These are phyloP conservation scores for Cyclostephanos invisitatus DNA, from an alignment of 108 stramenopile genomes.

Conservation along the genomic window DNA sequence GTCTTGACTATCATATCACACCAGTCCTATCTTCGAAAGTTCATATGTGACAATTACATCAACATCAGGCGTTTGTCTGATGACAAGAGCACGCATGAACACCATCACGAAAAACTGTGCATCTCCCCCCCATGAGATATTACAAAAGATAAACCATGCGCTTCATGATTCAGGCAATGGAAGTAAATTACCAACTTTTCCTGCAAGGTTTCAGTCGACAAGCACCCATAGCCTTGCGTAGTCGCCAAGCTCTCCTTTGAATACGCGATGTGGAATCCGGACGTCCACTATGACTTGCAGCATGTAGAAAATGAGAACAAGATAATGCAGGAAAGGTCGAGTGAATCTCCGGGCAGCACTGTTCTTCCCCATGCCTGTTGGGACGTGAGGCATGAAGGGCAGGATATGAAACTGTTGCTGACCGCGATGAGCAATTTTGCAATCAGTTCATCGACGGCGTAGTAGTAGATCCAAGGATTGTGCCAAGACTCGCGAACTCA, in stretches of 20 bases:
- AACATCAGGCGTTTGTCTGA: background rate
- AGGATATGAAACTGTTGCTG: slow-evolving; percentile 54
- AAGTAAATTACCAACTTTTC: slow-evolving; percentile 39
- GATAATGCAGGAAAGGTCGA: slow-evolving; percentile 29
- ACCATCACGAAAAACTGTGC: slow-evolving; percentile 14
- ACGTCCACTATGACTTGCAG: slow-evolving; percentile 28
- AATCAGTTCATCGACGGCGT: slow-evolving; percentile 55
- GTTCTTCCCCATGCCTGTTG: slow-evolving; percentile 17
- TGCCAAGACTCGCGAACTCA: slow-evolving; percentile 43
- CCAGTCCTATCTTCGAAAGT: background rate
- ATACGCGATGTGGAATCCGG: slow-evolving; percentile 43
- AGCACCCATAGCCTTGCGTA: slow-evolving; percentile 23
- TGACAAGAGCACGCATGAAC: slow-evolving; percentile 12
- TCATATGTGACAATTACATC: background rate
- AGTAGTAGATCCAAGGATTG: slow-evolving; percentile 52
- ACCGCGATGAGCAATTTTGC: slow-evolving; percentile 47
- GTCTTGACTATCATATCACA: no score
- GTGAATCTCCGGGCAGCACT: slow-evolving; percentile 10
- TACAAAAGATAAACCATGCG: slow-evolving; percentile 12
- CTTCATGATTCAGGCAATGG: slow-evolving; percentile 8
- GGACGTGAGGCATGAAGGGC: slow-evolving; percentile 32
- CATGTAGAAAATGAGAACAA: slow-evolving; percentile 33
- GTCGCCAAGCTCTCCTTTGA: slow-evolving; percentile 40
- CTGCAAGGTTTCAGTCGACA: slow-evolving; percentile 26
- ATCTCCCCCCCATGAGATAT: slow-evolving; percentile 16